Percentiles rank a stretch among this genome's conserved stretches.
These are phyloP conservation scores for Lipomyces sp. DNA, from an alignment of 805 yeast genomes.

Conservation along the genomic window DNA sequence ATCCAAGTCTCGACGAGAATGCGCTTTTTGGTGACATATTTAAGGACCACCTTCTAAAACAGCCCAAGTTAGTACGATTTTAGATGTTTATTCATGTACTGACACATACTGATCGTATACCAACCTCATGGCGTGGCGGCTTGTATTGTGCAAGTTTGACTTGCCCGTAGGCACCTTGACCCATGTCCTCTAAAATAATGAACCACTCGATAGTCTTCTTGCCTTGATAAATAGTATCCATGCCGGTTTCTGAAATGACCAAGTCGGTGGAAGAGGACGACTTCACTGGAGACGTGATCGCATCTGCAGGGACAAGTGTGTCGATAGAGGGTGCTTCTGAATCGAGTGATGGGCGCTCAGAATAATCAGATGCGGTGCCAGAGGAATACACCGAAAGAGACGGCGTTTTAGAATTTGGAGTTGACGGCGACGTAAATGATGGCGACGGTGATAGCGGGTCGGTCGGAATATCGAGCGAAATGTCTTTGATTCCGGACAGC, in stretches of 20 bases:
- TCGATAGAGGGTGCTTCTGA: slow-evolving; percentile 2
- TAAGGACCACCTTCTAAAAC: slow-evolving; percentile 67
- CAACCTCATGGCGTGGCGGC: slow-evolving; percentile 28
- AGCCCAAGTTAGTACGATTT: slow-evolving; percentile 28
- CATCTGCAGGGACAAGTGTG: not conserved
- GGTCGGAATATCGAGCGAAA: not conserved
- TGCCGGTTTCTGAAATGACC: slow-evolving; percentile 1
- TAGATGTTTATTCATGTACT: too few relatives aligned
- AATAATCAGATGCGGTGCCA: slow-evolving; percentile 5
- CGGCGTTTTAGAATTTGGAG: not conserved
- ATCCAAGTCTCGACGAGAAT: slow-evolving; percentile 98
- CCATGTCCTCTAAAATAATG: slow-evolving; percentile 68
- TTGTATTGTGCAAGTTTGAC: slow-evolving; percentile 75
- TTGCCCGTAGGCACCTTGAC: slow-evolving; percentile 96
- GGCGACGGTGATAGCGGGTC: not conserved
- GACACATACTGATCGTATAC: slow-evolving; percentile 5
- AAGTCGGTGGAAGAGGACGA: slow-evolving; percentile 9
- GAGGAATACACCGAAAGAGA: slow-evolving; percentile 2
- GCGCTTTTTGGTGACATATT: slow-evolving; percentile 86
- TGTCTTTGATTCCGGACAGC: not conserved
- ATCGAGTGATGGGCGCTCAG: slow-evolving; percentile 5
- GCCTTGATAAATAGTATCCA: slow-evolving; percentile 36
- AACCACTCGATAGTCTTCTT: slow-evolving; percentile 72
- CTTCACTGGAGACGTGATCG: not conserved
- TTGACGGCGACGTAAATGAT: not conserved